Percentiles rank a stretch among this genome's conserved stretches.
These are phyloP conservation scores for Leccinum pseudoinsigne DNA, from an alignment of 1,284 basidiomycete species.

Conservation along the genomic window DNA sequence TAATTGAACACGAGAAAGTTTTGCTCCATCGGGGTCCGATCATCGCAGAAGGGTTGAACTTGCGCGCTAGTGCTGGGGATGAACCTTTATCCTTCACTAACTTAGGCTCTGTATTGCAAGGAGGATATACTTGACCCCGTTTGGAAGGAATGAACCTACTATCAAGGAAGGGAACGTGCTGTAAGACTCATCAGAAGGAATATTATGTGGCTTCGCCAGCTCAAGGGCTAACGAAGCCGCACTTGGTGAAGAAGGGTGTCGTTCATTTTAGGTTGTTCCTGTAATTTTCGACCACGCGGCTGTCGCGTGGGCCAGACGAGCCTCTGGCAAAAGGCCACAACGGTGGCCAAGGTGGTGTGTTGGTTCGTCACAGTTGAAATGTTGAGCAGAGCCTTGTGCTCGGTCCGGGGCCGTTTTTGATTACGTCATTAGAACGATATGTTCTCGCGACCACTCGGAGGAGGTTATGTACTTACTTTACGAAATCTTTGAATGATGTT, in stretches of 20 bases:
- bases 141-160: not conserved
- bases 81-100: not conserved
- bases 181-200: not conserved
- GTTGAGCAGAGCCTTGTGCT: not conserved
- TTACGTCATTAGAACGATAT: slow-evolving; percentile 10
- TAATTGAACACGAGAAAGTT: not conserved
- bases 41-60: not conserved
- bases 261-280: slow-evolving; percentile 1
- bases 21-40: not conserved
- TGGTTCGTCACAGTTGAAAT: not conserved
- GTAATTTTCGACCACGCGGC: not conserved
- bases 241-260: not conserved
- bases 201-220: not conserved
- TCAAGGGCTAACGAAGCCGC: not conserved
- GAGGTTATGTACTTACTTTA: not conserved
- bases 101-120: not conserved
- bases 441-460: not conserved
- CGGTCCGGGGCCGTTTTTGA: not conserved
- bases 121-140: not conserved
- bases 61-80: not conserved
- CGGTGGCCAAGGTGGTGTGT: not conserved
- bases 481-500: slow-evolving; percentile 27
- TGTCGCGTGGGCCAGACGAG: not conserved
- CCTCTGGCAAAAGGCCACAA: not conserved
- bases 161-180: not conserved